Conservation (phyloP, 2,329 filamentous ascomycete genomes). For the Colletotrichum sp. region DNA sequence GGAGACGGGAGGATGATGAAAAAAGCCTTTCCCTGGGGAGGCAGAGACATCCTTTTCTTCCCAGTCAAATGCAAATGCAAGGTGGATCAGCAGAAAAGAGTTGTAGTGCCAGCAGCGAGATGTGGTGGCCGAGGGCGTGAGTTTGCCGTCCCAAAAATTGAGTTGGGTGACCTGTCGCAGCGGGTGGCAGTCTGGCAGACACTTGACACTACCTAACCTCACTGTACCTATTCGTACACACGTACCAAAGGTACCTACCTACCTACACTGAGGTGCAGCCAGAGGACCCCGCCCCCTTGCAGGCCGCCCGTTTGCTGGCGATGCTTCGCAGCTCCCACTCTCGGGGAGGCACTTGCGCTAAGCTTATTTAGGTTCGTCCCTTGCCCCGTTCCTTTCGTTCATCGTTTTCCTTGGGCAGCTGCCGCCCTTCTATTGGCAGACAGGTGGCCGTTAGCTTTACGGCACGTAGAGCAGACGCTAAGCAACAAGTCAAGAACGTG, state of each 20-base stretch:
- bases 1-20: neutral
- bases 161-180: slow-evolving; percentile 19
- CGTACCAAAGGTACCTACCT: neutral
- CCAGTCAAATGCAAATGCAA: neutral
- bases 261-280: neutral
- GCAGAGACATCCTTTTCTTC: neutral
- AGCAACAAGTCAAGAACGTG: neutral
- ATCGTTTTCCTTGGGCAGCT: neutral
- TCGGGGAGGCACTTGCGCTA: slow-evolving; percentile 7
- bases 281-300: neutral
- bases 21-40: neutral
- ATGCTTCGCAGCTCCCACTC: slow-evolving; percentile 15
- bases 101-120: neutral
- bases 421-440: neutral
- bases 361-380: slow-evolving; percentile 10
- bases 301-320: neutral
- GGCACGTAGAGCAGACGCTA: neutral
- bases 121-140: neutral
- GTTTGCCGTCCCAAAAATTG: slow-evolving; percentile 18
- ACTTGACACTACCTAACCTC: slow-evolving; percentile 8
- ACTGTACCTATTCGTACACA: neutral
- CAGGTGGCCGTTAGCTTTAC: neutral
- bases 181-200: slow-evolving; percentile 12
- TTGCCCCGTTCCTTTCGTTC: neutral
- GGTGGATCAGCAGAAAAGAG: neutral